Evolutionary conservation across 306 rosid species (phyloP), one percentile per base, ranked within the genome.

Genomic region (Oemleria cerasiformis): DNA sequence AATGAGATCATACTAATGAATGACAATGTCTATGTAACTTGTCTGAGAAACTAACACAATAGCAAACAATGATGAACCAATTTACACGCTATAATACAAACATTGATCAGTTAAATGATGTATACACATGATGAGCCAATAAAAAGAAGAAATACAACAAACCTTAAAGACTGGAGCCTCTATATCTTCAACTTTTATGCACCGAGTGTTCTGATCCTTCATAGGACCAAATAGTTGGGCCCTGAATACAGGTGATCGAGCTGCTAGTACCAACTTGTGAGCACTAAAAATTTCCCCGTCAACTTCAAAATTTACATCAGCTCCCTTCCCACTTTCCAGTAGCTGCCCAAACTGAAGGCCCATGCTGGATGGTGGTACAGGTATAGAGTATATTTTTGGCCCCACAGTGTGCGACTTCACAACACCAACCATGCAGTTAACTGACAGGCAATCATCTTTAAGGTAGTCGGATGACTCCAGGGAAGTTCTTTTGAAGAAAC

Each of bases 171-270:
- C 96, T 41, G 91, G 87, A 73, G 92, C 90, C 75, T 89, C 92
- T 82, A 92, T 86, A 68, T 89, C 97, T 81, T 92, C 96, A 71
- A 92, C 86, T 65, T 73, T 86, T 70, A 89, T 84, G 78, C 86
- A 73, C 23, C 63, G 74, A 42, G 93, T 84, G 60, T 89, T 87
- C 64, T 71, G 93, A 80, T 89, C 96, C 81, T 85, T 92, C 96
- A 92, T 87, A 19, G 97, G 97, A 81, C 97, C 97, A 83, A 83
- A 79, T 67, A 92, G 88, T 77, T 89, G 97, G 63, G 97, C 97
- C 74, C 88, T 77, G 80, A 92, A 89, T 42, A 92, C 97, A 48
- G 97, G 97, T 44, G 97, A 89, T 16, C 96, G 97, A 41, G 93
- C 92, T 25, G 96, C 96, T 53, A 92, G 72, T 25, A 92, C 84